Evolutionary conservation across 768 basidiomycete genomes (phyloP), one percentile per base, ranked within the genome.

Genomic region (Clitopilus passeckerianus): DNA sequence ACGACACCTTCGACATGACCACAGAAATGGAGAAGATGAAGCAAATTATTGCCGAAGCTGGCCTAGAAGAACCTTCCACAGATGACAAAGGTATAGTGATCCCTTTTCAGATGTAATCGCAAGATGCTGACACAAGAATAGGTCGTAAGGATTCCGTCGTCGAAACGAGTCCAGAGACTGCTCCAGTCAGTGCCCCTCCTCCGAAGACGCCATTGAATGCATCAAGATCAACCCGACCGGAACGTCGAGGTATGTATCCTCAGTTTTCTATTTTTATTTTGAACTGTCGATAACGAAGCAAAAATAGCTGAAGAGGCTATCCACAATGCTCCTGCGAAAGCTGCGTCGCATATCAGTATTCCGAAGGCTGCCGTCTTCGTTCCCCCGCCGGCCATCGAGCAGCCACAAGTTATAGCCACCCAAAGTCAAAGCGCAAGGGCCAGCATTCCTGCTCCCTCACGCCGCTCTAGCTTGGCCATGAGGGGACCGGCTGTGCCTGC

Each of bases 401-500:
- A 50, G 18, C 18, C 46, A 5, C 37, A 41, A 18, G 37, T 41
- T 14, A 5, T 9, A 9, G 10, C 59, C 12, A 61, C 60, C 44
- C 64, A 55, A 35, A 60, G 34, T 34, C 63, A 58, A 43, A 52
- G 27, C 20, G 5, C n/a, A 18, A 50, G 18, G 22, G 3, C 46
- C 5, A 23, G 46, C 20, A 50, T 50, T 20, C 46, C 46, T 22
- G 46, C 46, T 16, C 18, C 22, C 10, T 50, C 46, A 18, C 46
- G 46, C 10, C 46, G 46, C 9, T 50, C 46, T 50, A 50, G 46
- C 22, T 56, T 60, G 24, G 56, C 64, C 33, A 60, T 63, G 37
- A 75, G 71, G 43, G 77, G 76, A 5, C 71, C 70, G 41, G 72
- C 75, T 1, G 69, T 81, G 22, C 75, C 76, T 53, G 82, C 77